These are phyloP conservation scores for Lachancea kluyveri DNA, from an alignment of 805 yeast genomes.

Conservation along the genomic window DNA sequence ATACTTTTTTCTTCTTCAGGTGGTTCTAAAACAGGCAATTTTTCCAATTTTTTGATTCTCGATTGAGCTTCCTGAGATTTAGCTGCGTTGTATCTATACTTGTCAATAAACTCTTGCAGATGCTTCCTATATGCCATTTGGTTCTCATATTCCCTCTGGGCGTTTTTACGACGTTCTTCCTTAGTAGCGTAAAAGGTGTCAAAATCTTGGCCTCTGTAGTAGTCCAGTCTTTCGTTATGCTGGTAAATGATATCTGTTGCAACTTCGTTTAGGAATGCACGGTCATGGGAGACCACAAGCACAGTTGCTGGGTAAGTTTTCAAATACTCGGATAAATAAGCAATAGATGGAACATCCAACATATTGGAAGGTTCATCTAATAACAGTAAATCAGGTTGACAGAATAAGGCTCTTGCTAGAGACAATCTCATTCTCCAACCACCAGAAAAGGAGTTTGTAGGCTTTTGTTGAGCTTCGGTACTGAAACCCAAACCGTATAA, in stretches of 20 bases:
- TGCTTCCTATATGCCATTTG: constrained; percentile 96
- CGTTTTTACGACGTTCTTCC: constrained; percentile 92
- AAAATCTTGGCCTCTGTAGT: constrained; percentile 89
- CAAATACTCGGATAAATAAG: constrained; percentile 83
- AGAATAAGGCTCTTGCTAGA: constrained; percentile 95
- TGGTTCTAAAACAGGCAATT: constrained; percentile 84
- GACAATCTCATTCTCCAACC: constrained; percentile 99
- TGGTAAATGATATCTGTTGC: constrained; percentile 98
- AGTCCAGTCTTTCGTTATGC: constrained; percentile 94
- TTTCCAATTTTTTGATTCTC: constrained; percentile 93
- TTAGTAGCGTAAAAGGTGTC: constrained; percentile 89
- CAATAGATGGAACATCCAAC: constrained; percentile 99
- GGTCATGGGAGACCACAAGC: constrained; percentile 94
- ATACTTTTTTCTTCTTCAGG: constrained; percentile 88
- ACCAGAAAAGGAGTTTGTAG: constrained; percentile 94
- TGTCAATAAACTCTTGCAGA: constrained; percentile 90
- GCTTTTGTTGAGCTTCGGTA: constrained; percentile 69
- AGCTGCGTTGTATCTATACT: constrained; percentile 95
- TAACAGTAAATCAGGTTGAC: constrained; percentile 88
- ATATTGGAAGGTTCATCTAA: constrained; percentile 99
- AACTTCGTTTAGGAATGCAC: constrained; percentile 93
- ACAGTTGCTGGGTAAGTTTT: constrained; percentile 90
- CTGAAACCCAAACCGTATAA: constrained; percentile 92
- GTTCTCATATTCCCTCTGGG: constrained; percentile 90
- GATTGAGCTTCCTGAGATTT: constrained; percentile 97